A percentile compares a stretch with the other conserved stretches of the same genome.
Conservation (phyloP, 2,329 filamentous ascomycete genomes). For the Aspergillus ibericus region DNA sequence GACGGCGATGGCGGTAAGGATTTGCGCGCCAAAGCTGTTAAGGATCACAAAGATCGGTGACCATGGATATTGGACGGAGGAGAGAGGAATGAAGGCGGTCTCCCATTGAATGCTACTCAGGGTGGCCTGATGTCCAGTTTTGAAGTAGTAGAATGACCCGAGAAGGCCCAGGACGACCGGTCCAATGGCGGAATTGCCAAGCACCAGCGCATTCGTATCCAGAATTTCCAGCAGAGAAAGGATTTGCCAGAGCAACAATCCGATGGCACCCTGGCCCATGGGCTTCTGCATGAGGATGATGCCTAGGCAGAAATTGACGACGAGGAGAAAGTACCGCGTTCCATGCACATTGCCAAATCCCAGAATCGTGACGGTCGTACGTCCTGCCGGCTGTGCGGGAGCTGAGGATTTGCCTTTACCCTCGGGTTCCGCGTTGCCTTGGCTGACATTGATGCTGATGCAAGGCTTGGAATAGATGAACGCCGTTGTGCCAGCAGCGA, state of each 20-base stretch:
- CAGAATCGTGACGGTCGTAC: slow-evolving; percentile 68
- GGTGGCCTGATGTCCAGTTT: slow-evolving; percentile 91
- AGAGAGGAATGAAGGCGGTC: slow-evolving; percentile 84
- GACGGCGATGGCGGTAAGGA: slow-evolving; percentile 75
- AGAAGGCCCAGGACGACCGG: slow-evolving; percentile 83
- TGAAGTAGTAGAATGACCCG: slow-evolving; percentile 94
- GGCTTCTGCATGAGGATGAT: slow-evolving; percentile 85
- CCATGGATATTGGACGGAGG: slow-evolving; percentile 84
- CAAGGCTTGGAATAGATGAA: slow-evolving; percentile 85
- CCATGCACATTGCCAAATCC: slow-evolving; percentile 95
- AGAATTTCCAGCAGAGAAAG: slow-evolving; percentile 70
- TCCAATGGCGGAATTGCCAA: slow-evolving; percentile 67
- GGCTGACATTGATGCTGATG: slow-evolving; percentile 67
- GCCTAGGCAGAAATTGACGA: slow-evolving; percentile 73
- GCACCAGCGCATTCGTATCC: slow-evolving; percentile 61
- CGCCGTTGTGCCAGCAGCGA: slow-evolving; percentile 80
- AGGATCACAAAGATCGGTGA: slow-evolving; percentile 75
- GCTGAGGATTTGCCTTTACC: slow-evolving; percentile 41
- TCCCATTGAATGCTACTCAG: slow-evolving; percentile 94
- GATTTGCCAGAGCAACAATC: slow-evolving; percentile 82
- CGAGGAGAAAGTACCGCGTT: slow-evolving; percentile 80
- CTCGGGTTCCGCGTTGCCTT: slow-evolving; percentile 42
- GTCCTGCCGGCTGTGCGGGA: slow-evolving; percentile 29
- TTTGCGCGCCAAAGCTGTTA: slow-evolving; percentile 88
- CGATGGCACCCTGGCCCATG: slow-evolving; percentile 85